Evolutionary conservation across 306 rosid species (phyloP), one percentile per base, ranked within the genome.

Genomic region (Quercus wislizeni): DNA sequence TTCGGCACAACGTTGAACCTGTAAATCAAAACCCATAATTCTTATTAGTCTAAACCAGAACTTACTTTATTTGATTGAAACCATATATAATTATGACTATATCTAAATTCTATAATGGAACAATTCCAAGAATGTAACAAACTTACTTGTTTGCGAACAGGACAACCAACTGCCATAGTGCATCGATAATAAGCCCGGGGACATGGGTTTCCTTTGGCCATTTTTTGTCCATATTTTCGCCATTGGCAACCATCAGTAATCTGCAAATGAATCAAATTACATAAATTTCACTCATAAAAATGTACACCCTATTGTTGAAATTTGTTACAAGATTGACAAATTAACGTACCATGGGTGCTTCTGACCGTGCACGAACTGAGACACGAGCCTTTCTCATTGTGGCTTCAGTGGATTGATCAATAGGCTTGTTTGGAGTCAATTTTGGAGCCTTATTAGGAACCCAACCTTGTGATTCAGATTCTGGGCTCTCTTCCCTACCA

Each of bases 161-260:
- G 99, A 69, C 99, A 96, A 65, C 94, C 97, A 28, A 90, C 91
- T 0, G 97, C 94, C 98, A 96, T 93, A n/a, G 98, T 96, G 78
- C 99, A 96, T 19, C 98, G 79, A 67, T 93, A 96, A 84, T 96
- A 96, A 1, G 97, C 99, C 52, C 99, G 90, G 64, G 99, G 99
- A 78, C 99, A 96, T 1, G 99, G 99, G 56, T 96, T 96, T 81
- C 97, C 98, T 67, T 96, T 96, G 0, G 99, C 99, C 96, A 93
- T 96, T 73, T 96, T 96, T 52, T 96, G 99, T 9, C 99, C 99
- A 23, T 96, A 96, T 57, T 96, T 96, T 76, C 98, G 57, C 99
- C 99, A 96, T 83, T 96, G 99, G 52, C 99, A 96, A 1, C 99
- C 99, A 82, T 96, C 99, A n/a, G 91, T 85, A 28, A 96, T 96